Evolutionary conservation across 1,284 basidiomycete species (phyloP), one percentile per base, ranked within the genome.

Genomic region (Heterobasidion annosum): DNA sequence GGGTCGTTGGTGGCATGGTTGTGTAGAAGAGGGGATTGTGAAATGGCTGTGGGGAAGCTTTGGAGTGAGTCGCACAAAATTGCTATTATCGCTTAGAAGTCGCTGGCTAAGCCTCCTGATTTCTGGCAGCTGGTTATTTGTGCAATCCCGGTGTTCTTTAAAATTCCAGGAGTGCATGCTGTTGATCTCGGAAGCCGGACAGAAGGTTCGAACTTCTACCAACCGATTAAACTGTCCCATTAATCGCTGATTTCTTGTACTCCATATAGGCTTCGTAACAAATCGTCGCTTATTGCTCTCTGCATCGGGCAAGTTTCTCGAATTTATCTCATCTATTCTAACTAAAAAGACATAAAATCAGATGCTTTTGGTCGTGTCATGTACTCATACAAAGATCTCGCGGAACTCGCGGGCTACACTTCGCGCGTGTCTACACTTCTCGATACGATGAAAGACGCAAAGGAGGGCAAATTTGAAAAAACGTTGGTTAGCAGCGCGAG

Each of bases 31-130:
- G 69, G 93, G 93, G 1, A 88, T 99, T 55, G 89, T 98, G 65
- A 98, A 98, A 70, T 96, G 95, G 95, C 67, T 95, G 13, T 98
- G 96, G 96, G 95, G 95, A 60, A 89, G 87, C 65, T 88, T 97
- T 65, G 95, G 95, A 25, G 85, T 91, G 66, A 61, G 79, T 72
- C 42, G 19, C 57, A 34, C 19, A 42, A 9, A 45, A 59, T 57
- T 56, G 34, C 55, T 53, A 25, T 25, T 4, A 25, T 5, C 25
- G 25, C 25, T 4, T 4, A 15, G 19, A 47, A 40, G 10, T 10
- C 37, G 12, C n/a, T n/a, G 15, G 25, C 15, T 19, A 32, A 8
- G 1, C 44, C 16, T 46, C 4, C 48, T 50, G 16, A 48, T 48
- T 15, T 15, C 47, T 15, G 7, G 13, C 12, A 91, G 84, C 76